Conservation (phyloP, 2,329 filamentous ascomycete species). For the Fusarium falciforme region DNA sequence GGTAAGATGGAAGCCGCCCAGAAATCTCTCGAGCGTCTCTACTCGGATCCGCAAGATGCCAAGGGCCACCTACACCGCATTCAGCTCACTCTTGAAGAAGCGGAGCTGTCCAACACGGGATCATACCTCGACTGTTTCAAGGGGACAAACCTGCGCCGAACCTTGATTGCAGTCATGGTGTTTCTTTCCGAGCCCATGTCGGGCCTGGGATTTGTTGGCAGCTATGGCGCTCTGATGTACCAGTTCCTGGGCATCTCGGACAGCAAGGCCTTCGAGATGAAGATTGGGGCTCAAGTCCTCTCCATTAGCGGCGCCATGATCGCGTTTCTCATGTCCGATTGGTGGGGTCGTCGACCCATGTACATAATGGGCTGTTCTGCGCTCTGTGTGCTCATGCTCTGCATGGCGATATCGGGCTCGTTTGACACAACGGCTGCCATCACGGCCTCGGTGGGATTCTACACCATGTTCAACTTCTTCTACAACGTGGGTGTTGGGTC, state of each 20-base stretch:
- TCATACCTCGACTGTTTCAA: conserved; percentile 59
- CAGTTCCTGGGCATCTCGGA: conserved; percentile 45
- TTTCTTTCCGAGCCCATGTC: conserved; percentile 57
- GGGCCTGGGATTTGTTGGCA: conserved; percentile 57
- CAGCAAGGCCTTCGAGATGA: conserved; percentile 42
- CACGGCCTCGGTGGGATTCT: conserved; percentile 48
- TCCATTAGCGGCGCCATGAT: conserved; percentile 45
- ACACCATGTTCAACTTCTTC: conserved; percentile 54
- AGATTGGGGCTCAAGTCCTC: conserved; percentile 45
- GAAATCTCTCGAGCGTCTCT: conserved; percentile 60
- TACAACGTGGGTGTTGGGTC: conserved; percentile 56
- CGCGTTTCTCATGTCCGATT: conserved; percentile 42
- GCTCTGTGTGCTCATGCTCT: conserved; percentile 38
- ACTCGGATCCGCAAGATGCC: conserved; percentile 50
- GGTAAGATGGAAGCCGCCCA: conserved; percentile 53
- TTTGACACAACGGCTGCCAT: conserved; percentile 37
- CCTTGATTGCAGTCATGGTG: conserved; percentile 55
- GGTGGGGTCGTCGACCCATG: conserved; percentile 46
- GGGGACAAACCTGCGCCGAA: conserved; percentile 55
- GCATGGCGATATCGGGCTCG: conserved; percentile 45
- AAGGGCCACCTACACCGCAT: conserved; percentile 58
- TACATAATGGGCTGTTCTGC: conserved; percentile 40
- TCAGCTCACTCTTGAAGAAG: conserved; percentile 60
- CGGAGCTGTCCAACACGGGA: conserved; percentile 43
- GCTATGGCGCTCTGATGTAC: conserved; percentile 54